Evolutionary conservation across 1,284 basidiomycete genomes (phyloP).

Genomic region (Sparassis latifolia): DNA sequence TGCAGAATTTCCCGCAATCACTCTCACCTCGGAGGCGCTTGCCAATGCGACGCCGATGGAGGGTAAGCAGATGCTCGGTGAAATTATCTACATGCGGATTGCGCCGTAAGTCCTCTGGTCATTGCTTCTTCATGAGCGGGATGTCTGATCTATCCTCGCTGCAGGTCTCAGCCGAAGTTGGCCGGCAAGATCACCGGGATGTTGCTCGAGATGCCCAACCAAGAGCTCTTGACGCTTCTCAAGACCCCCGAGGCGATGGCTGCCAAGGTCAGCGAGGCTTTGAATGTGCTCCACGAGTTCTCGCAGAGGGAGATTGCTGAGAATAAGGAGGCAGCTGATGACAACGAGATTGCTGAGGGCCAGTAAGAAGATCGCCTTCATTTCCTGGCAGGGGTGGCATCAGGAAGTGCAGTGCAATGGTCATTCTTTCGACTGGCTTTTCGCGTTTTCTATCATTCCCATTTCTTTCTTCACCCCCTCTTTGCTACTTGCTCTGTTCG

Average conservation of each 20-base stretch:
- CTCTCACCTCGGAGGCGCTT: slow-evolving; percentile 51
- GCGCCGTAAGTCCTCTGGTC: slow-evolving; percentile 48
- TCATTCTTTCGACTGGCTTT: slow-evolving; percentile 7
- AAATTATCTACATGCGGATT: slow-evolving; percentile 89
- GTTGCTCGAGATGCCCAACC: slow-evolving; percentile 96
- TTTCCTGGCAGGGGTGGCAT: slow-evolving; percentile 13
- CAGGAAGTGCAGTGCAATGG: slow-evolving; percentile 9
- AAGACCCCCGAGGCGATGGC: slow-evolving; percentile 77
- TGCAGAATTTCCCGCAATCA: slow-evolving; percentile 24
- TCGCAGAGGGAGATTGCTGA: slow-evolving; percentile 43
- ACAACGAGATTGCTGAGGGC: too few species aligned
- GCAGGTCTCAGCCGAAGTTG: slow-evolving; percentile 72
- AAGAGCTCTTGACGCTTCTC: slow-evolving; percentile 82
- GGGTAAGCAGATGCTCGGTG: slow-evolving; percentile 96
- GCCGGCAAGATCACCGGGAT: slow-evolving; percentile 98
- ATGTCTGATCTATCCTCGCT: slow-evolving; percentile 3
- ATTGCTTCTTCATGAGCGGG: slow-evolving; percentile 3
- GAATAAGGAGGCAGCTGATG: slow-evolving; percentile 15
- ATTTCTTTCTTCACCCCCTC: slow-evolving; percentile 20
- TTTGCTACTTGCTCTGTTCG: slow-evolving; percentile 22
- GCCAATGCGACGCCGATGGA: slow-evolving; percentile 76
- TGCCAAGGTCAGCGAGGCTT: slow-evolving; percentile 85
- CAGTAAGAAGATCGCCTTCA: too few species aligned
- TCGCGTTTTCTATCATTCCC: slow-evolving; percentile 12
- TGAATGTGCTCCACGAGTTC: slow-evolving; percentile 76